phyloP scores from a whole-genome alignment of 1,284 basidiomycete species.

The Leccinum pachyderme region DNA sequence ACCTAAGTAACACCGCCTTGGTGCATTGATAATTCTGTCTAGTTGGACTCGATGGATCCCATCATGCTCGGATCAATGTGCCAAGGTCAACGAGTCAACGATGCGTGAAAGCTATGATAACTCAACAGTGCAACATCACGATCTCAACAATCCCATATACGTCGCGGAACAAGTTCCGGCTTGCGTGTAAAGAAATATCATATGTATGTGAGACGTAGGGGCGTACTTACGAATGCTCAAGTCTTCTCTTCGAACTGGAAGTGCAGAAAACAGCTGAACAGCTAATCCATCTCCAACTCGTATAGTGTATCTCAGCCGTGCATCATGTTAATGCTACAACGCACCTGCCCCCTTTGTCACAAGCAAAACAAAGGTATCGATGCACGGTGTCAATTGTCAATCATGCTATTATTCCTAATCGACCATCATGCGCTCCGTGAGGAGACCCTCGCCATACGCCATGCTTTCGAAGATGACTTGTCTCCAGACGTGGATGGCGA shows the following conservation, averaged over 20 bases:
- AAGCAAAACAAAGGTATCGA: constrained; percentile 29
- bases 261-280: constrained; percentile 15
- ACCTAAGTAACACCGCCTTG: constrained; percentile 5
- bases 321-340: constrained; percentile 36
- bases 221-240: constrained; percentile 34
- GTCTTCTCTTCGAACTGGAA: constrained; percentile 9
- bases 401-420: constrained; percentile 41
- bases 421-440: constrained; percentile 75
- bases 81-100: constrained; percentile 23
- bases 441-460: constrained; percentile 80
- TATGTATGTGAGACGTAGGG: constrained; percentile 21
- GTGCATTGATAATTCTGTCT: not conserved
- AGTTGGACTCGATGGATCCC: not conserved
- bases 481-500: constrained; percentile 78
- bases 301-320: constrained; percentile 28
- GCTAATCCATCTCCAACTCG: constrained; percentile 20
- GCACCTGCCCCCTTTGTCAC: constrained; percentile 39
- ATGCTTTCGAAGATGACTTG: constrained; percentile 90
- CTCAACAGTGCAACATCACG: constrained; percentile 21
- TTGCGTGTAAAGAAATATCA: constrained; percentile 33
- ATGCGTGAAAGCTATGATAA: constrained; percentile 18
- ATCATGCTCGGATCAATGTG: constrained; percentile 22
- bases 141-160: not conserved
- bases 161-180: constrained; percentile 6
- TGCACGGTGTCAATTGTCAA: constrained; percentile 17